These are phyloP conservation scores for Fonsecaea monophora DNA, from an alignment of 2,329 filamentous ascomycete genomes.

Conservation along the genomic window DNA sequence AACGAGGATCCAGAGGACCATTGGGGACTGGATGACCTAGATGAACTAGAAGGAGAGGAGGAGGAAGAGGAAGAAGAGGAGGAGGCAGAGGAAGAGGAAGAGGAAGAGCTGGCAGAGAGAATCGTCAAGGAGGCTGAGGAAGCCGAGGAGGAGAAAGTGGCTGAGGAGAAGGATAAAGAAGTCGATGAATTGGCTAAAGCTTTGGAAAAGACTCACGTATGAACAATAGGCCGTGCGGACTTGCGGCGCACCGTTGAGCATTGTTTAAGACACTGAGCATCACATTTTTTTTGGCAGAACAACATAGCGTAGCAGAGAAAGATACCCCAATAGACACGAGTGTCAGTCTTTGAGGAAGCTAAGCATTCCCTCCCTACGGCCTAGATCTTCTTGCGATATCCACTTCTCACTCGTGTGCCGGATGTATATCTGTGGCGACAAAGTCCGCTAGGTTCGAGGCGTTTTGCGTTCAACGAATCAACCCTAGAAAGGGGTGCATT, in stretches of 20 bases:
- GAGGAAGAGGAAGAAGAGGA: slow-evolving; percentile 73
- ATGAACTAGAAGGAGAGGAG: slow-evolving; percentile 79
- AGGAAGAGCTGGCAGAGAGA: slow-evolving; percentile 71
- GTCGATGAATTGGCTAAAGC: slow-evolving; percentile 81
- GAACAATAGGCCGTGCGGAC: background rate
- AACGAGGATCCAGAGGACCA: slow-evolving; percentile 74
- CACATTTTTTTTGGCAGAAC: slow-evolving; percentile 1
- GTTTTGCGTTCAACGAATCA: background rate
- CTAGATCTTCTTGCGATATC: background rate
- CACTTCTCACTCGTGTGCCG: background rate
- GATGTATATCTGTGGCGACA: background rate
- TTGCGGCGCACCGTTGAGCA: slow-evolving; percentile 7
- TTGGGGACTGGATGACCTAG: slow-evolving; percentile 85
- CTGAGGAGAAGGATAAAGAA: slow-evolving; percentile 76
- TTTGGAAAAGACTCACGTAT: slow-evolving; percentile 69
- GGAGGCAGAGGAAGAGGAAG: slow-evolving; percentile 67
- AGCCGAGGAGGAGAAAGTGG: slow-evolving; percentile 66
- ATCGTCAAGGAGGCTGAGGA: slow-evolving; percentile 77
- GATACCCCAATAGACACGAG: slow-evolving; percentile 18
- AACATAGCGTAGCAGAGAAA: slow-evolving; percentile 12
- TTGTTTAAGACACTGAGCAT: background rate
- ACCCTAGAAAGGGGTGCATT: background rate
- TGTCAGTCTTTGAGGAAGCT: slow-evolving; percentile 7
- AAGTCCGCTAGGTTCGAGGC: background rate
- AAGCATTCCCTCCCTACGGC: background rate